These are phyloP conservation scores for Lipomyces mesembrius DNA, from an alignment of 805 yeast genomes.

Conservation along the genomic window DNA sequence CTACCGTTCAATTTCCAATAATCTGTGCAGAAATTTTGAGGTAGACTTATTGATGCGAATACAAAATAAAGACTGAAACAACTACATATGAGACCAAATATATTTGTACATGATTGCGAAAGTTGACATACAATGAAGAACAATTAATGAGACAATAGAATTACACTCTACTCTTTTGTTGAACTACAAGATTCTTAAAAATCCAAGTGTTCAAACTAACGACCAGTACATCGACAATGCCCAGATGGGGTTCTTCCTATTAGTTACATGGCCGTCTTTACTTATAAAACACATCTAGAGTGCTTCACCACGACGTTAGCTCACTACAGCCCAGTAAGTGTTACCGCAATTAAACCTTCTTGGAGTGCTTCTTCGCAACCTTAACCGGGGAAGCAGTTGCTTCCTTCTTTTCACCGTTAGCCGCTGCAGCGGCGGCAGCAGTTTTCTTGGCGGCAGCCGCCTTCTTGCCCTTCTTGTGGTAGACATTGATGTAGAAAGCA, in stretches of 20 bases:
- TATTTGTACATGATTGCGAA: neutral
- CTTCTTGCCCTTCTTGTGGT: conserved; percentile 53
- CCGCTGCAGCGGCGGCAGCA: conserved; percentile 19
- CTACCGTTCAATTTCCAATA: too few species aligned
- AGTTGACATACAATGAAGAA: neutral
- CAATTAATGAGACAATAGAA: neutral
- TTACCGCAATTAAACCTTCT: conserved; percentile 26
- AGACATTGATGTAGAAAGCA: conserved; percentile 87
- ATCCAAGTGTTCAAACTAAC: neutral
- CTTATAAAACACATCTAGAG: neutral
- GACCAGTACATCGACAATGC: neutral
- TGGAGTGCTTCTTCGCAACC: conserved; percentile 32
- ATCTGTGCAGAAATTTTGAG: neutral
- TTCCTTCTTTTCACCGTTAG: conserved; percentile 15
- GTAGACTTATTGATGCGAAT: neutral
- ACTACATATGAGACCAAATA: neutral
- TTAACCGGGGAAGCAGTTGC: conserved; percentile 21
- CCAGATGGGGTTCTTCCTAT: neutral
- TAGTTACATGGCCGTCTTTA: neutral
- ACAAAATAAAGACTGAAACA: neutral
- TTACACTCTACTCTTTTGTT: neutral
- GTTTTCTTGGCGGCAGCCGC: conserved; percentile 33
- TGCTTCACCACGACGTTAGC: neutral
- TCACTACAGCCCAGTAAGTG: neutral
- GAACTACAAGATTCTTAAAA: neutral